These are phyloP conservation scores for Syzygium aqueum DNA, from an alignment of 345 rosid genomes.

Conservation along the genomic window DNA sequence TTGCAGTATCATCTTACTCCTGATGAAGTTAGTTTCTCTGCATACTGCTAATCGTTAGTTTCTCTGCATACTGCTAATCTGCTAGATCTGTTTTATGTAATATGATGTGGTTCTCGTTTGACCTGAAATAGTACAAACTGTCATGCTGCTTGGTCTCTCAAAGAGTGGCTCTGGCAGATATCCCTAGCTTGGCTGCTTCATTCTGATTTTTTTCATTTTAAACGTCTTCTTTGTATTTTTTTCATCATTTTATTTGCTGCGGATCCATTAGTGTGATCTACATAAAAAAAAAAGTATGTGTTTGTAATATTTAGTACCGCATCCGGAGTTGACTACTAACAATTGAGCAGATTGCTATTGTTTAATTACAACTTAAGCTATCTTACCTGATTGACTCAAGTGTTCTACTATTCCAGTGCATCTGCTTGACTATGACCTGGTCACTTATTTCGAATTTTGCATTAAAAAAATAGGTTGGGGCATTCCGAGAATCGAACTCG, in stretches of 20 bases:
- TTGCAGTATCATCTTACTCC: not conserved
- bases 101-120: not conserved
- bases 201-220: not conserved
- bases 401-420: not conserved
- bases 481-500: slow-evolving; percentile 78
- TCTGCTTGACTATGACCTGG: not conserved
- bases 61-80: not conserved
- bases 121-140: not conserved
- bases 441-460: not conserved
- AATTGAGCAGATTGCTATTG: not conserved
- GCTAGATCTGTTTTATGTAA: not conserved
- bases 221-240: not conserved
- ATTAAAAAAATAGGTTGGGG: slow-evolving; percentile 9
- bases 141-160: not conserved
- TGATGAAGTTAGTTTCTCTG: not conserved
- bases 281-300: not conserved
- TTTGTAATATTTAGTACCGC: not conserved
- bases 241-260: not conserved
- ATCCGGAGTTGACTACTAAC: not conserved
- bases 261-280: not conserved
- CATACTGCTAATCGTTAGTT: not conserved
- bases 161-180: not conserved
- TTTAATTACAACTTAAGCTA: not conserved
- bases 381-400: not conserved
- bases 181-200: not conserved